Evolutionary conservation across 164 flowering plant species (phyloP), one percentile per base, ranked within the genome.

Genomic region (Berberis vulgaris): DNA sequence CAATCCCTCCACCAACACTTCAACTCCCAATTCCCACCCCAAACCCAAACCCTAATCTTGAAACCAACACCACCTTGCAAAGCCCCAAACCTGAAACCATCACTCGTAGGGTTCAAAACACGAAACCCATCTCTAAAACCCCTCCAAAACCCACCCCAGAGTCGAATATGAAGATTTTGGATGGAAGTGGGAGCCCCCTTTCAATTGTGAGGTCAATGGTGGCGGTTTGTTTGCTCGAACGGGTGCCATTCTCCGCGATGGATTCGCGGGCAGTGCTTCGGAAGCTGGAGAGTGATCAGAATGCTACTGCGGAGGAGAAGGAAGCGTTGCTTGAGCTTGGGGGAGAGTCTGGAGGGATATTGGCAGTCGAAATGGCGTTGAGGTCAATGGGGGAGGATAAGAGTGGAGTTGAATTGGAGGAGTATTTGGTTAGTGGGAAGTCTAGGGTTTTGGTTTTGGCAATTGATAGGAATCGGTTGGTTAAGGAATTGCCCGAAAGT

Each of bases 321-420:
- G 78, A 85, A 39, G 96, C 97, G 41, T 66, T 94, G 77, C 74
- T 86, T 60, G 91, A 90, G 67, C 63, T 91, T 46, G 97, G 89
- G 0, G 96, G 95, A 2, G 98, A 90, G 63, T 77, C 87, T 0
- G 95, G 95, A 38, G 79, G 82, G 55, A 86, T 89, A 47, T 45
- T 79, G 43, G 96, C 96, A 1, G 97, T 94, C 54, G 97, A 94
- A 71, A 82, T 79, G 80, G 97, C 93, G 9, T 68, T 94, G 79
- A 78, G 91, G 70, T 83, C 96, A 1, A 89, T 94, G 74, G 93
- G 80, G 6, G 96, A 85, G 59, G 95, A 87, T 13, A 82, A 75
- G 46, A 83, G 90, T 0, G 87, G 87, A 0, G 83, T 94, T 60
- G 93, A 89, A 56, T 67, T 94, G 66, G 96, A 85, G 78, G 94